Evolutionary conservation across 306 rosid genomes (phyloP).

Genomic region (Quercus suber): DNA sequence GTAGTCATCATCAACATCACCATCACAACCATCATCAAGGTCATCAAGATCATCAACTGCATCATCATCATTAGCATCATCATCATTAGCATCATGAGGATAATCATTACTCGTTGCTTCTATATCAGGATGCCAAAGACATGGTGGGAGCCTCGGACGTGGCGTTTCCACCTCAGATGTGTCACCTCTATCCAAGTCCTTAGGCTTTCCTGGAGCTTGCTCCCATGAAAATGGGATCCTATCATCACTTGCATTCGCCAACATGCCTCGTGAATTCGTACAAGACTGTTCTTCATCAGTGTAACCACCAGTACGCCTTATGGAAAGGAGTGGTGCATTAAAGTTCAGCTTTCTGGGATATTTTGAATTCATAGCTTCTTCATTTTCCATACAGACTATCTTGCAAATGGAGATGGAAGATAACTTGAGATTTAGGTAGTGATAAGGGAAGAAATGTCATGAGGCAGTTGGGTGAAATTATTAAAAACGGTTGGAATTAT

Average conservation of each 20-base stretch:
- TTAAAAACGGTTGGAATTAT: conserved; percentile 44
- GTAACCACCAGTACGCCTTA: conserved; percentile 37
- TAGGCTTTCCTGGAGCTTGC: conserved; percentile 69
- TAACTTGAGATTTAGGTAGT: not conserved
- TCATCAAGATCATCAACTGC: not conserved
- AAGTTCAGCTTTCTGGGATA: conserved; percentile 64
- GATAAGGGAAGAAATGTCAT: conserved; percentile 7
- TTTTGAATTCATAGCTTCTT: conserved; percentile 29
- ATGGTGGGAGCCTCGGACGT: conserved; percentile 55
- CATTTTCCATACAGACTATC: conserved; percentile 1
- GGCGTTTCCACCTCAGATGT: conserved; percentile 35
- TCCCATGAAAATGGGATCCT: conserved; percentile 92
- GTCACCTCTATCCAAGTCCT: conserved; percentile 22
- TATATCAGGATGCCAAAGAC: conserved; percentile 35
- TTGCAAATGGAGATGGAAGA: not conserved
- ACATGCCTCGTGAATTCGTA: conserved; percentile 1
- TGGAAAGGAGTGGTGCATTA: conserved; percentile 67
- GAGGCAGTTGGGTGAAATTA: conserved; percentile 40
- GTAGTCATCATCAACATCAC: not conserved
- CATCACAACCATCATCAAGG: conserved; percentile 26
- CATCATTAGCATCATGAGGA: conserved; percentile 4
- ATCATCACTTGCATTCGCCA: conserved; percentile 35
- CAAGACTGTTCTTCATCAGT: conserved; percentile 22
- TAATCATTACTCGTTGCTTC: conserved; percentile 19
- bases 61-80: not conserved